These are phyloP conservation scores for Wickerhamomyces silvicola DNA, from an alignment of 805 yeast genomes.

Conservation along the genomic window DNA sequence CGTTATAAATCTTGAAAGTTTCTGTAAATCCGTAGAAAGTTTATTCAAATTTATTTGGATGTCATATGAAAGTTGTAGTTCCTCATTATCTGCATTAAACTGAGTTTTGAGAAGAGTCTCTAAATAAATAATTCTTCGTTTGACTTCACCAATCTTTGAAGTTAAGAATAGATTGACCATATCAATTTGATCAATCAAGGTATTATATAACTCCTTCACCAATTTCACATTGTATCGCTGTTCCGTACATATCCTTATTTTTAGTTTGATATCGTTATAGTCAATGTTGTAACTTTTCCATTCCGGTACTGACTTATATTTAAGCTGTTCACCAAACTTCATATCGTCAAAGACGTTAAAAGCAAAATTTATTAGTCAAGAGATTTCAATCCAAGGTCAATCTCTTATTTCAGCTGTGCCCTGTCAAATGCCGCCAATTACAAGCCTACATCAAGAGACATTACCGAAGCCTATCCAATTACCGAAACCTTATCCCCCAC, in stretches of 20 bases:
- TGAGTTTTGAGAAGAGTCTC: slow-evolving; percentile 28
- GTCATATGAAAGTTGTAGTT: slow-evolving; percentile 14
- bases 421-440: no score
- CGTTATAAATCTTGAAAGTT: slow-evolving; percentile 61
- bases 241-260: slow-evolving; percentile 49
- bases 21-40: slow-evolving; percentile 49
- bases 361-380: no score
- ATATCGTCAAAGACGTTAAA: slow-evolving; percentile 28
- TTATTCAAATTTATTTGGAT: slow-evolving; percentile 30
- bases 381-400: no score
- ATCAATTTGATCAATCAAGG: slow-evolving; percentile 55
- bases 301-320: slow-evolving; percentile 73
- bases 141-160: slow-evolving; percentile 66
- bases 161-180: slow-evolving; percentile 52
- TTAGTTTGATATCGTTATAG: slow-evolving; percentile 67
- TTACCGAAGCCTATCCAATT: no score
- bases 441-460: no score
- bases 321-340: slow-evolving; percentile 83
- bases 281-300: slow-evolving; percentile 84
- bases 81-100: neutral
- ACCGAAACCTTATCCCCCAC: no score
- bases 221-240: slow-evolving; percentile 2
- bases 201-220: slow-evolving; percentile 30
- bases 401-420: no score
- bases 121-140: slow-evolving; percentile 38